These are phyloP conservation scores for Astragalus glycyphyllos DNA, from an alignment of 306 rosid species.

Conservation along the genomic window DNA sequence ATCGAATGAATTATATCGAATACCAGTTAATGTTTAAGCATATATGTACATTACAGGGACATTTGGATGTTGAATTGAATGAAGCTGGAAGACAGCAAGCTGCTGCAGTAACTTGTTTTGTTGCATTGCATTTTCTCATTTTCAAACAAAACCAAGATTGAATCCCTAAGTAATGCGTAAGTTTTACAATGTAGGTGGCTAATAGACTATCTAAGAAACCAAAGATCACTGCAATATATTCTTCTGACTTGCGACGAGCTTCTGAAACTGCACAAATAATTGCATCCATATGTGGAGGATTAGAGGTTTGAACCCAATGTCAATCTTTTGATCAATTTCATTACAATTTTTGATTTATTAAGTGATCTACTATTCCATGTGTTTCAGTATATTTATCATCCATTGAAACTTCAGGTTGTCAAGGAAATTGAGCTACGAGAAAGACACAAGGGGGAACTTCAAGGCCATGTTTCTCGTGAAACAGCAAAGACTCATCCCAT, in stretches of 20 bases:
- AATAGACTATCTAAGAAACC: slow-evolving; percentile 71
- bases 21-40: too few species aligned
- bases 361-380: too few species aligned
- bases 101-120: slow-evolving; percentile 61
- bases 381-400: not conserved
- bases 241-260: slow-evolving; percentile 88
- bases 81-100: slow-evolving; percentile 90
- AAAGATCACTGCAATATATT: slow-evolving; percentile 66
- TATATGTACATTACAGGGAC: slow-evolving; percentile 78
- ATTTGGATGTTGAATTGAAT: slow-evolving; percentile 80
- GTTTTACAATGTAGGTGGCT: slow-evolving; percentile 67
- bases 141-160: too few species aligned
- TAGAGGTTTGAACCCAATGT: slow-evolving; percentile 58
- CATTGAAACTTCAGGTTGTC: slow-evolving; percentile 57
- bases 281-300: slow-evolving; percentile 71
- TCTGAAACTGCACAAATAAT: slow-evolving; percentile 85
- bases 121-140: not conserved
- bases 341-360: too few species aligned
- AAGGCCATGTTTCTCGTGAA: slow-evolving; percentile 62
- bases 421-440: slow-evolving; percentile 73
- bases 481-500: slow-evolving; percentile 52
- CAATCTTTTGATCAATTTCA: too few species aligned
- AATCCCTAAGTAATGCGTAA: slow-evolving; percentile 25
- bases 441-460: slow-evolving; percentile 83
- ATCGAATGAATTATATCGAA: too few species aligned